phyloP scores from a whole-genome alignment of 106 monocot genomes.

The Dioscorea zingiberensis region DNA sequence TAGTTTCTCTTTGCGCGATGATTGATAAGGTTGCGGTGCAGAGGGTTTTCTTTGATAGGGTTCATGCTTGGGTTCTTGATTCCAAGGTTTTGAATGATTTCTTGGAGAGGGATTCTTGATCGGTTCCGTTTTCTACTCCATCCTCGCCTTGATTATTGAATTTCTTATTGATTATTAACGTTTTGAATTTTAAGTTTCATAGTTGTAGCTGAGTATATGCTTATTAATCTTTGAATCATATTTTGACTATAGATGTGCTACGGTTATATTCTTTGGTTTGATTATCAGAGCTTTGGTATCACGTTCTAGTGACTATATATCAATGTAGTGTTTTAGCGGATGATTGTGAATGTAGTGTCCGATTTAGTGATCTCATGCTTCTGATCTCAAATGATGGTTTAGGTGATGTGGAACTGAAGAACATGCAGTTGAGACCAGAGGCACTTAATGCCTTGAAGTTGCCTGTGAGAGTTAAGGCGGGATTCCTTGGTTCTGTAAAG shows the following conservation, averaged over 20 bases:
- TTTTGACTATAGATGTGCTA: too few species aligned
- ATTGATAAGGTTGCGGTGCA: not conserved
- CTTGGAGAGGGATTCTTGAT: too few species aligned
- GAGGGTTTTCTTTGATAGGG: too few species aligned
- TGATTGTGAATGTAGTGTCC: not conserved
- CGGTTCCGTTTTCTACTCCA: too few species aligned
- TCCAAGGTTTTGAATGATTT: too few species aligned
- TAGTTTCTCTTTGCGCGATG: not conserved
- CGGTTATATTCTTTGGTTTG: not conserved
- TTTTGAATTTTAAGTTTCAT: too few species aligned
- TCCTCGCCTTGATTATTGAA: too few species aligned
- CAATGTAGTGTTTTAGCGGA: not conserved
- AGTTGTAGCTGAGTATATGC: too few species aligned
- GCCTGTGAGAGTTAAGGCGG: conserved; percentile 96
- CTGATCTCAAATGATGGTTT: not conserved
- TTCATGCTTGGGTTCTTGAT: too few species aligned
- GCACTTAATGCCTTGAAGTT: conserved; percentile 93
- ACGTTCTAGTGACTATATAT: not conserved
- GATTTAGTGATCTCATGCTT: not conserved
- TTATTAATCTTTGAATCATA: too few species aligned
- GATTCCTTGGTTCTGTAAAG: conserved; percentile 94
- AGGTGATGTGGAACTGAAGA: conserved; percentile 97
- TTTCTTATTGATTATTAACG: too few species aligned
- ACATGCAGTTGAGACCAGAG: conserved; percentile 97
- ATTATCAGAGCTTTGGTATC: not conserved